Percentiles rank a stretch among this genome's conserved stretches.
Conservation (phyloP, 2,329 filamentous ascomycete genomes). For the Chrysoporthe cubensis region DNA sequence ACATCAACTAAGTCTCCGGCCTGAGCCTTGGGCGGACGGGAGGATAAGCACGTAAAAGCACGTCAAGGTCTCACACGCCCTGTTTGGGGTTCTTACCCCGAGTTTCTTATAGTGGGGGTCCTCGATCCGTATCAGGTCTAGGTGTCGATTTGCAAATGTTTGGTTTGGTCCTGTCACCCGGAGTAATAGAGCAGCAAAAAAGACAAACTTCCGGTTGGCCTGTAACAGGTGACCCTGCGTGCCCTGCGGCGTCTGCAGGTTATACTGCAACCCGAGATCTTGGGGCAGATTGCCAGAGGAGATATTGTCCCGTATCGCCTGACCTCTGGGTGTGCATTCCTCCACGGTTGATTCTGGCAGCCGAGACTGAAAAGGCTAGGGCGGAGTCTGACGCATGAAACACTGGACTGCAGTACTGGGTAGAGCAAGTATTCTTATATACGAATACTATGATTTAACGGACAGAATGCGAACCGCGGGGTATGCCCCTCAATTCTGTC, state of each 20-base stretch:
- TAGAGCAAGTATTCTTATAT: not conserved
- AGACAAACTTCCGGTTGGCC: not conserved
- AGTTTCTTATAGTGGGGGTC: not conserved
- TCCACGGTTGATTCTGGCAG: too few relatives aligned
- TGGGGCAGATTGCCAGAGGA: not conserved
- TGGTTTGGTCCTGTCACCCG: not conserved
- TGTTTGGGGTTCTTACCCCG: not conserved
- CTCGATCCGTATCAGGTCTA: not conserved
- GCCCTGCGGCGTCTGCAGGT: not conserved
- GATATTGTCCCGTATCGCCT: too few relatives aligned
- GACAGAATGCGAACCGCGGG: not conserved
- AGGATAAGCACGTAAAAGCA: constrained; percentile 15
- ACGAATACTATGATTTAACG: not conserved
- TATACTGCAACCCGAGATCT: not conserved
- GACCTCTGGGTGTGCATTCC: not conserved
- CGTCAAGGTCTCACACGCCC: not conserved
- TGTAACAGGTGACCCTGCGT: not conserved
- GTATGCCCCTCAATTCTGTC: not conserved
- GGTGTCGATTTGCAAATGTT: not conserved
- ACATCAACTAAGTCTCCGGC: not conserved
- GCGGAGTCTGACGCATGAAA: not conserved
- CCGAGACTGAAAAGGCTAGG: too few relatives aligned
- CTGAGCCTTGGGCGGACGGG: constrained; percentile 5
- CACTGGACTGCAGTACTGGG: not conserved
- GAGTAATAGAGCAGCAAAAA: not conserved